A percentile compares a stretch with the other conserved stretches of the same genome.
phyloP scores from a whole-genome alignment of 345 rosid species.

The Gossypium raimondii region DNA sequence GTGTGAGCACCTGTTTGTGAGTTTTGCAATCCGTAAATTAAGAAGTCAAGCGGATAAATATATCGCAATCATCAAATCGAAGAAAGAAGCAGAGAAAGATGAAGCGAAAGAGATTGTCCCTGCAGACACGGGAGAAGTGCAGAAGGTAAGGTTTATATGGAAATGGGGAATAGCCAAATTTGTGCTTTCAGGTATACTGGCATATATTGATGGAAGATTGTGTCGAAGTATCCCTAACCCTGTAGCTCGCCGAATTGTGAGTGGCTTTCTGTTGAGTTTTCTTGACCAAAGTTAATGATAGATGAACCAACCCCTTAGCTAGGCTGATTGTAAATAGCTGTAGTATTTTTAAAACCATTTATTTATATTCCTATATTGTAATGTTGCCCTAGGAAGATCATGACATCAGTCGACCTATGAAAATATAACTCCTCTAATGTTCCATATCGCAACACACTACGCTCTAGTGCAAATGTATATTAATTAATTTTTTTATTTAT shows the following conservation, averaged over 20 bases:
- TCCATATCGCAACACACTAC: no score
- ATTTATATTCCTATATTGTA: background rate
- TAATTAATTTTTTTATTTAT: no score
- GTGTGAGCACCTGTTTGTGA: slow-evolving; percentile 87
- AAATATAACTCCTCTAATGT: background rate
- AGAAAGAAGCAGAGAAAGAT: slow-evolving; percentile 26
- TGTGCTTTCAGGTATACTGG: slow-evolving; percentile 65
- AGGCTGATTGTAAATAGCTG: background rate
- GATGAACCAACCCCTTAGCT: slow-evolving; percentile 11
- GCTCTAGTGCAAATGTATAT: no score
- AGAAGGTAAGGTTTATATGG: slow-evolving; percentile 51
- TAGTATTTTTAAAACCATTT: background rate
- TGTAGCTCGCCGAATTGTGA: slow-evolving; percentile 83
- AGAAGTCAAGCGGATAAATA: slow-evolving; percentile 51
- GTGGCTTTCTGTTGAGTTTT: slow-evolving; percentile 78
- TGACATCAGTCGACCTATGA: background rate
- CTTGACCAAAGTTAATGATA: slow-evolving; percentile 46
- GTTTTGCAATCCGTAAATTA: slow-evolving; percentile 73
- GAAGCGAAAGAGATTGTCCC: slow-evolving; percentile 31
- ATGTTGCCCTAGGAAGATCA: background rate
- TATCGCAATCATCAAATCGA: slow-evolving; percentile 34
- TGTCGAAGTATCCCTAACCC: slow-evolving; percentile 85
- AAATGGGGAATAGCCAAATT: slow-evolving; percentile 71
- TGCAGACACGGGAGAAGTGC: slow-evolving; percentile 23
- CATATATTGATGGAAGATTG: slow-evolving; percentile 84